A percentile compares a stretch with the other conserved stretches of the same genome.
phyloP scores from a whole-genome alignment of 1,139 yeast genomes.

The Sugiyamaella grinbergsii region DNA sequence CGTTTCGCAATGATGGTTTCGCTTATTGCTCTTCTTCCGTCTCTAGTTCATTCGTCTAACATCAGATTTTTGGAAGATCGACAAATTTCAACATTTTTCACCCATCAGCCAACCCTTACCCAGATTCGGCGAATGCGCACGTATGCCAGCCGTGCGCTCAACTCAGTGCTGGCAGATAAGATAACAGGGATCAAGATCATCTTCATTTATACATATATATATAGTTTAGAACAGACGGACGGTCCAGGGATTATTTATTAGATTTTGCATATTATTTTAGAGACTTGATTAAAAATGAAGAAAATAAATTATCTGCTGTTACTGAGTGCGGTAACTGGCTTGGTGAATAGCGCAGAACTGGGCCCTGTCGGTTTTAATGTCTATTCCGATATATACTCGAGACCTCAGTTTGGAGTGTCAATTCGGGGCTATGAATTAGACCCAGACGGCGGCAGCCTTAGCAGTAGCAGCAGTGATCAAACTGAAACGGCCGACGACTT shows the following conservation, averaged over 20 bases:
- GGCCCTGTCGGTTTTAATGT: conserved; percentile 24
- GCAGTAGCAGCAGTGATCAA: background rate
- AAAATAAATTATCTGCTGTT: background rate
- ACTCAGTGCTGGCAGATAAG: conserved; percentile 4
- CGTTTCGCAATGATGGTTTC: background rate
- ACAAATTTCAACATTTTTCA: conserved; percentile 14
- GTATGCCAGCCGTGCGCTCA: background rate
- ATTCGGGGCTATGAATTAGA: conserved; percentile 8
- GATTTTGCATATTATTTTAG: background rate
- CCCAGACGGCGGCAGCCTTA: background rate
- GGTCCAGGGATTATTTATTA: background rate
- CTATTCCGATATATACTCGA: conserved; percentile 28
- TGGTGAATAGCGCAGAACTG: conserved; percentile 2
- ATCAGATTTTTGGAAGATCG: conserved; percentile 2
- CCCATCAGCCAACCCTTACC: conserved; percentile 3
- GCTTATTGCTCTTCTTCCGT: no score
- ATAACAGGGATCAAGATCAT: conserved; percentile 10
- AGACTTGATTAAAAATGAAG: background rate
- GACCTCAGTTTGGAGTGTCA: conserved; percentile 27
- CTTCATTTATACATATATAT: no score
- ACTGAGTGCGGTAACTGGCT: background rate
- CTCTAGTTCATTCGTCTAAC: background rate
- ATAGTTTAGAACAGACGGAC: no score
- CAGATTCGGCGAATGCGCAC: no score
- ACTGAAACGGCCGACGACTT: conserved; percentile 9